Conservation (phyloP, 768 basidiomycete species). For the Melanogaster broomeanus region DNA sequence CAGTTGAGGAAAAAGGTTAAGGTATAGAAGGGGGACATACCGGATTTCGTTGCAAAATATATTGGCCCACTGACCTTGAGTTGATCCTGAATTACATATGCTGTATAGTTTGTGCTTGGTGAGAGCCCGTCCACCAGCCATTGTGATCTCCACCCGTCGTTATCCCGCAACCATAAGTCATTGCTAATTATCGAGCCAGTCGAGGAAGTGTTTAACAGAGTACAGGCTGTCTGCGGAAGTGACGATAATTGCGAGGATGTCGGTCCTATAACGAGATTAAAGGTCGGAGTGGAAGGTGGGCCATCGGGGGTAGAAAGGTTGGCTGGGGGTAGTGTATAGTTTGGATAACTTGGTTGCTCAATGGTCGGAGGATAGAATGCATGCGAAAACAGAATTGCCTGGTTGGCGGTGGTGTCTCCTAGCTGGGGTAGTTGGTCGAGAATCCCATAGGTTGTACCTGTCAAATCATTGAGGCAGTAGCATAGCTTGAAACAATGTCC, state of each 20-base stretch:
- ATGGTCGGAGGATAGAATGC: slow-evolving; percentile 39
- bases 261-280: slow-evolving; percentile 56
- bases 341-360: slow-evolving; percentile 59
- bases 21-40: slow-evolving; percentile 36
- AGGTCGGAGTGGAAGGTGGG: slow-evolving; percentile 47
- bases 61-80: slow-evolving; percentile 66
- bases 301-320: slow-evolving; percentile 46
- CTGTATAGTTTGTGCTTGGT: slow-evolving; percentile 77
- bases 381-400: slow-evolving; percentile 73
- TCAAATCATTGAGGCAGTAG: slow-evolving; percentile 1
- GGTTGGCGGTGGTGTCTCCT: slow-evolving; percentile 74
- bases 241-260: slow-evolving; percentile 45
- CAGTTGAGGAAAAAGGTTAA: background rate
- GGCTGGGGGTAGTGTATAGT: slow-evolving; percentile 70
- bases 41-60: slow-evolving; percentile 74
- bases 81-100: slow-evolving; percentile 58
- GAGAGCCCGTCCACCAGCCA: slow-evolving; percentile 63
- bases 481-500: background rate
- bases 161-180: slow-evolving; percentile 57
- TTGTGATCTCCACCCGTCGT: slow-evolving; percentile 64
- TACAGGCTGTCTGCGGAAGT: slow-evolving; percentile 60
- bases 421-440: slow-evolving; percentile 52
- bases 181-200: slow-evolving; percentile 43
- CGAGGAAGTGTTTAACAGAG: slow-evolving; percentile 43
- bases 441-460: slow-evolving; percentile 52